Conservation (phyloP, 73 alveolate species). For the Symbiodinium natans region DNA sequence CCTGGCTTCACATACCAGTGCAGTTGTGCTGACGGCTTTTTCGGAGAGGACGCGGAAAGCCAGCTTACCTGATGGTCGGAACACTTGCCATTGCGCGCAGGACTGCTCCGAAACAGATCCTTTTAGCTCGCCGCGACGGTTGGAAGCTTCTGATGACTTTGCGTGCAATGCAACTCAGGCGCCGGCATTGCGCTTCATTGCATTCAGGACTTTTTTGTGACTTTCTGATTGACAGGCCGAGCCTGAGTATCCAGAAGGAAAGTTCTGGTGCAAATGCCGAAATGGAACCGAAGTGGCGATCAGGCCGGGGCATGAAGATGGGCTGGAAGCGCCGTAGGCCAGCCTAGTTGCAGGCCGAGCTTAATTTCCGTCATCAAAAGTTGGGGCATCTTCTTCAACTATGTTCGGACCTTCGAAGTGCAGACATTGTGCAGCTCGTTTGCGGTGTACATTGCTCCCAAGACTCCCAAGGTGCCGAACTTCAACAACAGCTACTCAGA, state of each 20-base stretch:
- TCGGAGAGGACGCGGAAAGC: not conserved
- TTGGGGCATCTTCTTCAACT: slow-evolving; percentile 77
- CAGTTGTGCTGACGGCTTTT: not conserved
- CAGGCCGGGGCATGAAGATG: not conserved
- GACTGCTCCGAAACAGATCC: not conserved
- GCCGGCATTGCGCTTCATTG: not conserved
- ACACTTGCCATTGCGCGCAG: not conserved
- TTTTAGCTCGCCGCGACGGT: not conserved
- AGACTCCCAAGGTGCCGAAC: slow-evolving; percentile 60
- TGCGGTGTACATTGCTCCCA: too few species aligned
- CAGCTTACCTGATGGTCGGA: too few species aligned
- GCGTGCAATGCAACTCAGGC: not conserved
- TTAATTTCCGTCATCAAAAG: slow-evolving; percentile 34
- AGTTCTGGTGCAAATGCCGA: slow-evolving; percentile 83
- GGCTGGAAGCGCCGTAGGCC: not conserved
- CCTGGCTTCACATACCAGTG: slow-evolving; percentile 8
- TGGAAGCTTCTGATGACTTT: not conserved
- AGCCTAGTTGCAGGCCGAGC: slow-evolving; percentile 19
- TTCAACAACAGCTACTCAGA: slow-evolving; percentile 78
- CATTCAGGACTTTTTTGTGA: not conserved
- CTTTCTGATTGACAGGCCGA: not conserved
- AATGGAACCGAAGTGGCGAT: slow-evolving; percentile 55
- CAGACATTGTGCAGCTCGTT: too few species aligned
- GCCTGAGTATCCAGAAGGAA: slow-evolving; percentile 33
- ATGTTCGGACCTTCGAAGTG: not conserved